Base-by-base conservation (phyloP, 805 yeast genomes). In the Saccharomycopsis schoenii region DNA sequence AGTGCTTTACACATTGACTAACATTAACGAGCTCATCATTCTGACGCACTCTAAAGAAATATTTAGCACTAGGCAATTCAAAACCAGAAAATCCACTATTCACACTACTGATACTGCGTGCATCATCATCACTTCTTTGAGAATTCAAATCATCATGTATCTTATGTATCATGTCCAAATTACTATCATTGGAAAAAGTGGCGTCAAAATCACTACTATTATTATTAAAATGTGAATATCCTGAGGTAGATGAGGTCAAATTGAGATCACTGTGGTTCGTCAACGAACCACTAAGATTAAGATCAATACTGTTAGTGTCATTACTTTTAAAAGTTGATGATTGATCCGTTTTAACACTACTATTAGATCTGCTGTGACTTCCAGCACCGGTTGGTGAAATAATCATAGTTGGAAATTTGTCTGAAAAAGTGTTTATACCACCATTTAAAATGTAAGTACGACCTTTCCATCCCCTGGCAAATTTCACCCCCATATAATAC, bases 1-100 rank as follows among this genome's bases (percentile, higher is more conserved):
- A 61, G 34, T 61, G 65, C 40, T 61, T 62, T 10, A 24, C 37
- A 40, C 66, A 59, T 36, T 58, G 60, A 47, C 65, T 67, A 40
- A 64, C 58, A 36, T 51, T 71, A 56, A 61, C 21, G 21, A 73
- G 62, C 66, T 84, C 88, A 67, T 84, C 89, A 63, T 83, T 81
- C 75, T 78, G 80, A 52, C 79, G 69, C 6, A 77, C 73, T 65
- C 76, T 76, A 69, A 79, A 79, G 40, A 79, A 83, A 64, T 67
- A 68, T 64, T 60, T 69, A 24, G 72, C 74, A 57, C 67, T 74
- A 0, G 89, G 89, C 41, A 84, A 73, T 41, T 76, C 74, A 66
- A 84, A 84, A 65, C 83, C 80, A 2, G 85, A 77, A 25, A 24
- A 24, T 25, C 50, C 36, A n/a, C 54, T 58, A 39, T 55, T 61